These are phyloP conservation scores for Phytophthora capsici DNA, from an alignment of 352 stramenopile genomes.

Conservation along the genomic window DNA sequence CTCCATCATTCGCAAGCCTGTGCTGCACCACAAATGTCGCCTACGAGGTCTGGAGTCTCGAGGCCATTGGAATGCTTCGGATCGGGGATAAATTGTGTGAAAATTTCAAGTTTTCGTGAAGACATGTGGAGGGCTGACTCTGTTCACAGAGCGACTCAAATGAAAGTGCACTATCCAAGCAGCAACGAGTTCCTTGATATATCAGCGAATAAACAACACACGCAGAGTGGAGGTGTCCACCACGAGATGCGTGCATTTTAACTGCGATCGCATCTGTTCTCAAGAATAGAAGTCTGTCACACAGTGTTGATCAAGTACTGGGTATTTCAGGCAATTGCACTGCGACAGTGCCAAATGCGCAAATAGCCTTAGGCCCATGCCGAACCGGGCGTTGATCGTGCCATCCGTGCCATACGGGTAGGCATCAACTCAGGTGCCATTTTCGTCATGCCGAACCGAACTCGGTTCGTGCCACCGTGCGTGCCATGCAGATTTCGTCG, in stretches of 20 bases:
- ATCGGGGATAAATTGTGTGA: conserved; percentile 9
- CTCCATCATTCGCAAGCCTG: neutral
- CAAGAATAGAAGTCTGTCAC: neutral
- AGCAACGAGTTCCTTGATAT: neutral
- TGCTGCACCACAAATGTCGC: neutral
- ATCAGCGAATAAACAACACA: conserved; percentile 1
- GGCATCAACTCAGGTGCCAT: neutral
- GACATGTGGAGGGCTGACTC: conserved; percentile 17
- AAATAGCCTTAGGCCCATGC: no score
- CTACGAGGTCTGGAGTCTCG: neutral
- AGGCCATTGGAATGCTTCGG: neutral
- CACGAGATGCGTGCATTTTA: no score
- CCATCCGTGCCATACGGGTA: neutral
- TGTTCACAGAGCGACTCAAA: conserved; percentile 1
- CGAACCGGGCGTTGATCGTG: no score
- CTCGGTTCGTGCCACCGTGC: no score
- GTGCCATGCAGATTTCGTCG: no score
- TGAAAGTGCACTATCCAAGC: conserved; percentile 15
- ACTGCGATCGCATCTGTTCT: neutral
- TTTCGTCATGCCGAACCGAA: no score
- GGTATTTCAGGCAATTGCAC: conserved; percentile 6
- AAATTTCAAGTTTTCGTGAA: conserved; percentile 7
- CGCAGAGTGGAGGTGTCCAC: neutral
- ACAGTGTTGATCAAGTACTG: conserved; percentile 6
- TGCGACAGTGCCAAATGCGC: no score